phyloP scores from a whole-genome alignment of 2,329 filamentous ascomycete genomes.

The Calonectria hongkongensis region DNA sequence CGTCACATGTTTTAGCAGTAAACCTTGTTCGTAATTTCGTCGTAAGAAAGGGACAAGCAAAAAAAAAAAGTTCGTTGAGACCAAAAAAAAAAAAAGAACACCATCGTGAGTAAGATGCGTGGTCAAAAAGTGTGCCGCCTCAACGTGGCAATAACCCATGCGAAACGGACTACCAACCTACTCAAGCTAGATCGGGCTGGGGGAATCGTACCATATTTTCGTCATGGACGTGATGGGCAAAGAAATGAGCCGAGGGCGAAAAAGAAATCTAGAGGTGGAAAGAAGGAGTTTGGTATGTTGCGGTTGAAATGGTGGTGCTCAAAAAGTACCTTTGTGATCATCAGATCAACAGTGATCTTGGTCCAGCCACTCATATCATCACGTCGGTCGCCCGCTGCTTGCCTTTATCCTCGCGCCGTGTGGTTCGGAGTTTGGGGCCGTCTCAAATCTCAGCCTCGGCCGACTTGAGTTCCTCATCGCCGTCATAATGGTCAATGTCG shows the following conservation, averaged over 20 bases:
- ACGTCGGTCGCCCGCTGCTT: neutral
- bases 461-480: slow-evolving; percentile 6
- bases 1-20: neutral
- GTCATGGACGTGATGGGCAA: neutral
- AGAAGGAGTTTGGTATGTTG: neutral
- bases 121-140: slow-evolving; percentile 13
- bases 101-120: neutral
- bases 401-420: neutral
- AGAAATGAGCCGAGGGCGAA: neutral
- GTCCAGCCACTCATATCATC: slow-evolving; percentile 19
- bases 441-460: neutral
- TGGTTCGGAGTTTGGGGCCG: neutral
- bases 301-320: no score
- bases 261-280: neutral
- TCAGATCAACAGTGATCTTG: neutral
- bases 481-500: neutral
- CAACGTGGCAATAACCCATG: neutral
- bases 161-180: neutral
- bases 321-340: slow-evolving; percentile 23
- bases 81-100: neutral
- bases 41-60: neutral
- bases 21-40: neutral
- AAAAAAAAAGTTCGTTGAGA: neutral
- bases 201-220: neutral
- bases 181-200: neutral